phyloP scores from a whole-genome alignment of 306 rosid genomes.

The Pyrus communis region DNA sequence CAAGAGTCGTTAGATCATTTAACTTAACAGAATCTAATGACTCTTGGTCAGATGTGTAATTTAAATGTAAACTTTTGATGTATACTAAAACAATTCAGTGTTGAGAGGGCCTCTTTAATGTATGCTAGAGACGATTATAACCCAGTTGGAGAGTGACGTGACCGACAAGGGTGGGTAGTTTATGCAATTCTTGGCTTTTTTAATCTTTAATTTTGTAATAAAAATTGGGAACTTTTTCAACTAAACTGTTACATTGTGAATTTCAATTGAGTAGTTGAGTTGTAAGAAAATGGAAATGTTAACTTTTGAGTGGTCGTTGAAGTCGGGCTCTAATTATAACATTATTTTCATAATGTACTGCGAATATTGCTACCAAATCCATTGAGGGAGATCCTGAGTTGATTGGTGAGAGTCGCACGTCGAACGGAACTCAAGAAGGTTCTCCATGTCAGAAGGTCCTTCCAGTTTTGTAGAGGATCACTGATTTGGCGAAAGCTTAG shows the following conservation, averaged over 20 bases:
- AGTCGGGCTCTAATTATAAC: background rate
- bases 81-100: no score
- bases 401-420: constrained; percentile 33
- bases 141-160: constrained; percentile 12
- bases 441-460: constrained; percentile 57
- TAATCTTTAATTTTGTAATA: no score
- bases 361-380: constrained; percentile 28
- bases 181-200: background rate
- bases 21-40: no score
- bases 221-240: background rate
- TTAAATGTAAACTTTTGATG: no score
- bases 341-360: background rate
- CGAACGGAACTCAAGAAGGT: constrained; percentile 36
- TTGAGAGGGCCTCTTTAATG: no score
- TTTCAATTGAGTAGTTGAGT: background rate
- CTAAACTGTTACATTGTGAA: background rate
- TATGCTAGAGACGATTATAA: no score
- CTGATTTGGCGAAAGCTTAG: constrained; percentile 28
- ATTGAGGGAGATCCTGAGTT: constrained; percentile 30
- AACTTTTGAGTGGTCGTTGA: background rate
- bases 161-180: background rate
- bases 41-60: no score
- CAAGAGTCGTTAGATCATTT: no score
- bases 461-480: constrained; percentile 67
- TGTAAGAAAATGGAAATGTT: background rate